Base-by-base conservation (phyloP, 176 grass and related monocot genomes). In the Ensete glaucum region DNA sequence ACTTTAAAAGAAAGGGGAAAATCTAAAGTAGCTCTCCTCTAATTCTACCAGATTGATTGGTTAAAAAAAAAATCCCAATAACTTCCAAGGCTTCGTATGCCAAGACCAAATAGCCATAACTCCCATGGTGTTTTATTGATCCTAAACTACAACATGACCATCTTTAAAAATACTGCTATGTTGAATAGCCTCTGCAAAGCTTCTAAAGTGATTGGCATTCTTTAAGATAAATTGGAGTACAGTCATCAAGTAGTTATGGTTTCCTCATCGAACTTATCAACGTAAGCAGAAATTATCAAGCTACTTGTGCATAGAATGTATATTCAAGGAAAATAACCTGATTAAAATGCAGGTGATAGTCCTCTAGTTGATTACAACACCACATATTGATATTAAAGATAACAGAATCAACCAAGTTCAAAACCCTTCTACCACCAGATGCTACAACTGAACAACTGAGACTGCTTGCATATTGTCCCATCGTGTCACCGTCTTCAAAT, bases 271-370 rank as follows among this genome's bases (percentile, higher is more conserved):
- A 43, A 43, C 34, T 43, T 43, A 43, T 43, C 34, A 43, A 6
- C 4, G 34, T 43, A 43, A 43, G 34, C 34, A 54, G 76, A 52
- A 52, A 26, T 22, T n/a, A 19, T 62, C 48, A 19, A 79, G 83
- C 76, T 26, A 25, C 17, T 68, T 80, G 16, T 1, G 49, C 23
- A 75, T 15, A 58, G 51, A 80, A 55, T 24, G 11, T 25, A 15
- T 9, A 56, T 17, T 3, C 34, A 43, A 74, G 5, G 2, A 22
- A 20, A 75, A 14, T 75, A 74, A 96, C 93, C 93, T 92, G 78
- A 83, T 63, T 81, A 86, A 92, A 96, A 83, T 88, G 65, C 65
- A 83, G 68, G 73, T 96, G 93, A 85, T 92, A 96, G 71, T 86
- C 86, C 74, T 88, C 72, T 76, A 96, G 78, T 78, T 96, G 89